Base-by-base conservation (phyloP, 352 stramenopile genomes). In the Globisporangium solare region DNA sequence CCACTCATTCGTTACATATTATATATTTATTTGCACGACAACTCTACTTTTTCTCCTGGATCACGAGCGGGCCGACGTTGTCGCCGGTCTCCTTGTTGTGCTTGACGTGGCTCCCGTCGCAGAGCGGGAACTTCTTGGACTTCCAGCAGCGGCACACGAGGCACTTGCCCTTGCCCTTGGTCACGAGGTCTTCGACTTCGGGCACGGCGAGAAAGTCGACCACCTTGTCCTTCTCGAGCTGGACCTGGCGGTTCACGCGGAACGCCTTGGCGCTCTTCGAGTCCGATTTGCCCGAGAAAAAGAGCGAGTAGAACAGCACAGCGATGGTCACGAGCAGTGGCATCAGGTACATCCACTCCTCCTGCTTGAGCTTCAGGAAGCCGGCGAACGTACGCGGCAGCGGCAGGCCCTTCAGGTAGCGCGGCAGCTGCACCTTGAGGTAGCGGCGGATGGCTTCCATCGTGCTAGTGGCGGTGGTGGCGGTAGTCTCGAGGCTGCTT, bases 21-120 rank as follows among this genome's bases (percentile, higher is more conserved):
- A 27, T 27, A 27, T 27, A 27, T 27, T 5, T 35, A 35, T 35
- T 35, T 8, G 10, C 27, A 35, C 27, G 27, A 6, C 27, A 8
- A 35, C 27, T 35, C 5, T 35, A 63, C 48, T 75, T 76, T 54
- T 83, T 84, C 70, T 86, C 76, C 47, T 71, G 58, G 50, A 94
- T 68, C 54, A 94, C 75, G 24, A 94, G 71, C 17, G 84, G 84
- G 5, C 82, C 84, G 39, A 89, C 74, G 61, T 94, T 94, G 64
- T 94, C 81, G 24, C 84, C 82, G 42, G 82, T 92, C 60, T 89
- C 74, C 62, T 94, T 92, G 81, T 94, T 94, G 73, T 94, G 84
- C 71, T 94, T 90, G 58, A 80, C 70, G 78, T 94, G 84, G 49
- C 68, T 57, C 27, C 84, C 81, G 48, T 92, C 84, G 59, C 84